Percentiles rank a stretch among this genome's conserved stretches.
Conservation (phyloP, 495 filamentous ascomycete genomes). For the Penicillium paradoxum region DNA sequence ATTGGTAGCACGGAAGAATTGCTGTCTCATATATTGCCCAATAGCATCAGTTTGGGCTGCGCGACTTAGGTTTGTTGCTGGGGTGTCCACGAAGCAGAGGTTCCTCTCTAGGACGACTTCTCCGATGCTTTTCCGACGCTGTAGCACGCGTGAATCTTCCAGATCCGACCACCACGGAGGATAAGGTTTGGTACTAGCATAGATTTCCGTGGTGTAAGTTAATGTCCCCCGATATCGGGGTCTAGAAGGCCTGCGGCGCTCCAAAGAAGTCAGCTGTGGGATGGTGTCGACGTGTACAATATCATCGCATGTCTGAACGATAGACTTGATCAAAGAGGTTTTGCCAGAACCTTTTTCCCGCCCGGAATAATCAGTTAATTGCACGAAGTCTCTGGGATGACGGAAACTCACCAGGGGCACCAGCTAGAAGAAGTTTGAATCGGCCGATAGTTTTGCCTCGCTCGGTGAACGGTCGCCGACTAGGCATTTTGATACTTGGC, state of each 20-base stretch:
- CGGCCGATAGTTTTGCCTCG: conserved; percentile 77
- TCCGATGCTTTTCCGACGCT: conserved; percentile 71
- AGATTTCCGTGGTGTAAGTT: conserved; percentile 65
- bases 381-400: background rate
- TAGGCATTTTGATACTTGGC: conserved; percentile 95
- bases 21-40: conserved; percentile 68
- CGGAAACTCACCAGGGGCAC: conserved; percentile 61
- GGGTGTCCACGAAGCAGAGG: conserved; percentile 91
- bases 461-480: conserved; percentile 85
- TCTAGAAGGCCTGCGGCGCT: conserved; percentile 24
- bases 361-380: conserved; percentile 1
- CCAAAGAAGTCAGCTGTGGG: conserved; percentile 22
- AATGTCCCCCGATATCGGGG: conserved; percentile 31
- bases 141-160: conserved; percentile 64
- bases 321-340: conserved; percentile 85
- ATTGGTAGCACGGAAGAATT: conserved; percentile 60
- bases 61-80: conserved; percentile 63
- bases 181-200: conserved; percentile 89
- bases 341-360: conserved; percentile 60
- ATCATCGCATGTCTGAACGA: conserved; percentile 91
- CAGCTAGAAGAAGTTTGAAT: conserved; percentile 83
- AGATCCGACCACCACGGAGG: conserved; percentile 93
- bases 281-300: conserved; percentile 93
- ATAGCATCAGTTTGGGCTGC: conserved; percentile 65
- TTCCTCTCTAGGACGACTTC: conserved; percentile 88